Evolutionary conservation across 176 grass and related monocot species (phyloP), one percentile per base, ranked within the genome.

Genomic region (Cocos nucifera): DNA sequence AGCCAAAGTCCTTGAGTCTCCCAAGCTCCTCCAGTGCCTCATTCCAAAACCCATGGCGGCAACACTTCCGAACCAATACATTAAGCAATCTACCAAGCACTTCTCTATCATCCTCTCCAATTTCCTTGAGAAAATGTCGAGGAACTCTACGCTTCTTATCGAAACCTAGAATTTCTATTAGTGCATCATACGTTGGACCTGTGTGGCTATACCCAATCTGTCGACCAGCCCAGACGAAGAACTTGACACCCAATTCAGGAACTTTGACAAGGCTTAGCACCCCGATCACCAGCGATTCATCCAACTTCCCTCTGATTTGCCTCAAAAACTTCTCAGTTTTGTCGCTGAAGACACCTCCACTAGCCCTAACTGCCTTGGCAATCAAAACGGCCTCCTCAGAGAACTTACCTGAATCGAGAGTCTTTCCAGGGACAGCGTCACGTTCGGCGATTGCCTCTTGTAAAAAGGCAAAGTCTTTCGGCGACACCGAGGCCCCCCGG

Each of bases 21-120:
- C 82, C 87, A 17, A 98, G 77, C 59, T 98, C 94, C 67, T 98
- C 88, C 48, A 98, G 66, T 0, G 84, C 94, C 71, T 83, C 76
- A 3, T 26, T 49, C 81, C 87, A 98, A 21, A 63, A 35, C 50
- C 94, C 94, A 0, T 9, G 51, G 57, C 58, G 76, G 57, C 94
- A 93, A 75, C 82, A 92, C 17, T 79, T 75, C 65, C 73, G 73
- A 23, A 98, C 77, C 25, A 93, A 56, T 67, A 86, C 85, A 86
- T 98, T 92, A 70, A 98, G 76, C 88, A 98, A 76, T 80, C 83
- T 98, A 62, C 78, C 74, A 8, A 98, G 88, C 28, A 86, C 79
- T 69, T 81, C 84, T 7, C 77, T 74, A 21, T 98, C 88, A 55
- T 98, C 82, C 58, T 74, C 81, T 67, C 74, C 88, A 70, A 98